These are phyloP conservation scores for Picea abies DNA, from an alignment of 83 land plant species.

Conservation along the genomic window DNA sequence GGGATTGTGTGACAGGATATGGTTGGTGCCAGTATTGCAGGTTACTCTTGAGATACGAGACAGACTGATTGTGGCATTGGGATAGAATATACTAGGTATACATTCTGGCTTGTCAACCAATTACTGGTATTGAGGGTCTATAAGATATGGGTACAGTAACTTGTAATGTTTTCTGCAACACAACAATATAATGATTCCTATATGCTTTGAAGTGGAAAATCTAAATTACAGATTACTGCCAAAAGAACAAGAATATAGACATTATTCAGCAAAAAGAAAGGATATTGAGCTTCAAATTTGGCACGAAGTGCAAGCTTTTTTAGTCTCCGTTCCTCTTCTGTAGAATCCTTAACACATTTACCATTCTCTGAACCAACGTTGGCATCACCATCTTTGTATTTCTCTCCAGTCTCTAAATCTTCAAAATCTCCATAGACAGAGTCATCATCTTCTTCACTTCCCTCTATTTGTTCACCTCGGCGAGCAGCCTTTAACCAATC, in stretches of 20 bases:
- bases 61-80: too few relatives aligned
- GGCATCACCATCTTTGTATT: conserved; percentile 17
- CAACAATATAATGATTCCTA: not conserved
- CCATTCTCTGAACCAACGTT: conserved; percentile 13
- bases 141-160: not conserved
- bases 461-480: conserved; percentile 42
- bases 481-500: conserved; percentile 85
- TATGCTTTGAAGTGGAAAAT: not conserved
- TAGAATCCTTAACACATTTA: conserved; percentile 24
- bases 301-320: conserved; percentile 97
- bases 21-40: too few relatives aligned
- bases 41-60: too few relatives aligned
- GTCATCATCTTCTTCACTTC: conserved; percentile 37
- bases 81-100: too few relatives aligned
- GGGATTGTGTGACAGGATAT: not conserved
- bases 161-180: not conserved
- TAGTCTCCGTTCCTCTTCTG: conserved; percentile 72
- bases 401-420: conserved; percentile 72
- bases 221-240: not conserved
- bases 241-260: conserved; percentile 13
- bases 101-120: not conserved
- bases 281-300: conserved; percentile 94
- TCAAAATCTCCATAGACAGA: conserved; percentile 74
- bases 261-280: conserved; percentile 29
- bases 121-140: not conserved